A percentile compares a stretch with the other conserved stretches of the same genome.
These are phyloP conservation scores for Ailanthus altissimus DNA, from an alignment of 345 rosid species.

Conservation along the genomic window DNA sequence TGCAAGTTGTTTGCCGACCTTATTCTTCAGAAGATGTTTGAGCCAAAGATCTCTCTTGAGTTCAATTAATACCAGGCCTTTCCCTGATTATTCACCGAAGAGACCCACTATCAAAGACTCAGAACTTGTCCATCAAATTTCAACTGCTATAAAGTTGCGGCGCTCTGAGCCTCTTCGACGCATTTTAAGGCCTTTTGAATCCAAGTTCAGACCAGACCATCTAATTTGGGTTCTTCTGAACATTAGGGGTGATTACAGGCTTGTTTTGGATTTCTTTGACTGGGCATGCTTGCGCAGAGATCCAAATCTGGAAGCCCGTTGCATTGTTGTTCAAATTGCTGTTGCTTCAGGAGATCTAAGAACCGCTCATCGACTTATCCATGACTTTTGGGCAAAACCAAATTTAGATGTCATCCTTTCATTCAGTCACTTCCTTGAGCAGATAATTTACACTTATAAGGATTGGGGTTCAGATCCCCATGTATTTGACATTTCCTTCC, in stretches of 20 bases:
- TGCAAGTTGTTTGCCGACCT: slow-evolving; percentile 16
- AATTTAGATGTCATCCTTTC: slow-evolving; percentile 50
- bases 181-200: slow-evolving; percentile 68
- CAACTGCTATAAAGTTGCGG: slow-evolving; percentile 64
- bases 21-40: slow-evolving; percentile 25
- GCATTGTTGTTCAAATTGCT: slow-evolving; percentile 79
- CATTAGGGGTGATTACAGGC: slow-evolving; percentile 63
- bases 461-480: slow-evolving; percentile 89
- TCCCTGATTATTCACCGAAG: slow-evolving; percentile 86
- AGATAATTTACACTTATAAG: slow-evolving; percentile 74
- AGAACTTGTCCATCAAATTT: slow-evolving; percentile 72
- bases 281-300: slow-evolving; percentile 75
- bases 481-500: slow-evolving; percentile 81
- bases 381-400: slow-evolving; percentile 64
- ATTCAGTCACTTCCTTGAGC: slow-evolving; percentile 55
- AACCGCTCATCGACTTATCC: slow-evolving; percentile 52
- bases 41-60: slow-evolving; percentile 36
- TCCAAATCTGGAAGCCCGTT: slow-evolving; percentile 69
- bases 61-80: slow-evolving; percentile 57
- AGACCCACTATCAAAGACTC: slow-evolving; percentile 69
- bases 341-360: slow-evolving; percentile 65
- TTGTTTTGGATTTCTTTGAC: slow-evolving; percentile 79
- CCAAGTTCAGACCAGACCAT: slow-evolving; percentile 73
- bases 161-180: slow-evolving; percentile 58
- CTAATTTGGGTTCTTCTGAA: slow-evolving; percentile 90